A percentile compares a stretch with the other conserved stretches of the same genome.
These are phyloP conservation scores for Ceratobasidium sp. DNA, from an alignment of 1,284 basidiomycete species.

Conservation along the genomic window DNA sequence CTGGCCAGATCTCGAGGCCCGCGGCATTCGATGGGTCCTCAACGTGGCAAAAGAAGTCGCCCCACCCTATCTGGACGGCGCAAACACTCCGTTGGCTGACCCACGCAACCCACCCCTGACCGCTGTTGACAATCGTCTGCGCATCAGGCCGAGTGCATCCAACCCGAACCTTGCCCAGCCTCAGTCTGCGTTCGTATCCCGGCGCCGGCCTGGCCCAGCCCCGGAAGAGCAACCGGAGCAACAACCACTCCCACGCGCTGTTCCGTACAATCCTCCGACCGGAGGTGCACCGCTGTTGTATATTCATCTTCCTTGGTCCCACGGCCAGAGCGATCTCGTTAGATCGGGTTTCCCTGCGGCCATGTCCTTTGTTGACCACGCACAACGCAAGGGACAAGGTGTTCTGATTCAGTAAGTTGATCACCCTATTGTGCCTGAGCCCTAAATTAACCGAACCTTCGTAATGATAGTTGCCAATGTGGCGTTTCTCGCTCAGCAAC, in stretches of 20 bases:
- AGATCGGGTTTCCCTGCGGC: constrained; percentile 75
- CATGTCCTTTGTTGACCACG: constrained; percentile 81
- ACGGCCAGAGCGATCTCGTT: constrained; percentile 89
- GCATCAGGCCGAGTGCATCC: constrained; percentile 60
- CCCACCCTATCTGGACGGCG: constrained; percentile 62
- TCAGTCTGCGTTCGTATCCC: constrained; percentile 61
- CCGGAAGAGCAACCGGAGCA: constrained; percentile 27
- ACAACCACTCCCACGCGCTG: constrained; percentile 8
- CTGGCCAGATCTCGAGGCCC: constrained; percentile 70
- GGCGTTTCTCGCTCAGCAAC: constrained; percentile 95
- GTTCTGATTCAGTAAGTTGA: constrained; percentile 79
- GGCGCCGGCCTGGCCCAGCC: constrained; percentile 33
- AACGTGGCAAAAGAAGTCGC: constrained; percentile 96
- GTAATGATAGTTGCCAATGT: constrained; percentile 80
- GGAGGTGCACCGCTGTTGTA: constrained; percentile 84
- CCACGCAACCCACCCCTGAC: constrained; percentile 34
- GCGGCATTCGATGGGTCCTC: constrained; percentile 81
- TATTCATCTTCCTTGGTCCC: constrained; percentile 93
- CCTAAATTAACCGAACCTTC: constrained; percentile 38
- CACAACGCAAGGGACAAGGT: constrained; percentile 73
- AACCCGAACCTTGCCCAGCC: constrained; percentile 66
- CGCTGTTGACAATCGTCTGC: constrained; percentile 54
- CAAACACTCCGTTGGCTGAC: constrained; percentile 11
- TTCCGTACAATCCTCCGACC: constrained; percentile 58
- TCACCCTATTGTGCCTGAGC: constrained; percentile 28